Conservation (phyloP, 768 basidiomycete genomes). For the Suillus ampliporus region DNA sequence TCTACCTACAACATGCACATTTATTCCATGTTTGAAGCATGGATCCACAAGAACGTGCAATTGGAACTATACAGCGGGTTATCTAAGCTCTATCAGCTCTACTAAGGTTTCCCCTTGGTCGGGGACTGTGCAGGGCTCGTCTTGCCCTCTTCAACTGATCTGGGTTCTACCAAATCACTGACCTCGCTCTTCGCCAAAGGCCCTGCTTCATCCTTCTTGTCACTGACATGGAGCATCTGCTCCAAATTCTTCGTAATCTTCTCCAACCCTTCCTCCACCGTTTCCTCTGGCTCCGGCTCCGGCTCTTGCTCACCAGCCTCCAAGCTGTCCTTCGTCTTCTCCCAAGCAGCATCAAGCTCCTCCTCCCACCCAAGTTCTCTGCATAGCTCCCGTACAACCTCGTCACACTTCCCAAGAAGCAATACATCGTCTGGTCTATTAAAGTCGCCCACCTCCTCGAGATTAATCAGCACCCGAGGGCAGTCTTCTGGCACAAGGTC, state of each 20-base stretch:
- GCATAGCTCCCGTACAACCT: slow-evolving; percentile 64
- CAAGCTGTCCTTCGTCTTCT: slow-evolving; percentile 46
- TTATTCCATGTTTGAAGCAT: background rate
- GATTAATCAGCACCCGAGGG: slow-evolving; percentile 89
- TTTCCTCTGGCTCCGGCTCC: slow-evolving; percentile 14
- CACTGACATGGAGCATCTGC: slow-evolving; percentile 18
- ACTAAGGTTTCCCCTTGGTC: slow-evolving; percentile 18
- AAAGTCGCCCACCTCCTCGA: slow-evolving; percentile 79
- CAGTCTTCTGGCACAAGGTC: slow-evolving; percentile 56
- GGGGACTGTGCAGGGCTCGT: slow-evolving; percentile 3
- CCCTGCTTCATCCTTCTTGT: slow-evolving; percentile 5
- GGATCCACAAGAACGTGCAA: background rate
- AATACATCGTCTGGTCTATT: slow-evolving; percentile 64
- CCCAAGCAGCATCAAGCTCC: slow-evolving; percentile 63
- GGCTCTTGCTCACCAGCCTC: slow-evolving; percentile 21
- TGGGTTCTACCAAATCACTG: background rate
- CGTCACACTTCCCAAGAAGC: slow-evolving; percentile 74
- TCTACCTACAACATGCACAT: background rate
- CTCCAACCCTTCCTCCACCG: slow-evolving; percentile 31
- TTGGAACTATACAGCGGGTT: background rate
- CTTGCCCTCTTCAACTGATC: background rate
- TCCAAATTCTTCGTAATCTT: slow-evolving; percentile 30
- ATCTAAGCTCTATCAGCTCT: background rate
- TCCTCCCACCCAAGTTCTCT: slow-evolving; percentile 76
- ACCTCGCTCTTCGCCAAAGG: slow-evolving; percentile 2